A percentile compares a stretch with the other conserved stretches of the same genome.
Conservation (phyloP, 2,329 filamentous ascomycete species). For the Ceratocystis cubensis region DNA sequence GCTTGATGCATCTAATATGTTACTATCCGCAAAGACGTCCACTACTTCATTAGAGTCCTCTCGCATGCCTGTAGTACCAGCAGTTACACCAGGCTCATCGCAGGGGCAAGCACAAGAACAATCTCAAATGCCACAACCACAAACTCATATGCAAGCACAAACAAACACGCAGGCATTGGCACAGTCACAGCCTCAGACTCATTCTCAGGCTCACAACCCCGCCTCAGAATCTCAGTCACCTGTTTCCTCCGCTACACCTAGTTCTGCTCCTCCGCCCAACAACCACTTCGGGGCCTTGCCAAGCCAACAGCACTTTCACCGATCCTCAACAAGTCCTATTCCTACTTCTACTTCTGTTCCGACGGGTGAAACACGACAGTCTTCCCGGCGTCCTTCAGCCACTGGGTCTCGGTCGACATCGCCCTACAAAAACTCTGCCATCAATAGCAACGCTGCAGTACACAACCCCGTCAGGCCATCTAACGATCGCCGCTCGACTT, state of each 20-base stretch:
- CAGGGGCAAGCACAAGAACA: not conserved
- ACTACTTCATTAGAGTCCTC: not conserved
- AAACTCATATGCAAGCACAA: slow-evolving; percentile 1
- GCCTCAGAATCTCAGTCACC: not conserved
- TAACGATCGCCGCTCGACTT: not conserved
- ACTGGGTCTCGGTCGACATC: not conserved
- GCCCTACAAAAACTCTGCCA: not conserved
- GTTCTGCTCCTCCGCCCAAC: not conserved
- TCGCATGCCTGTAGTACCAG: not conserved
- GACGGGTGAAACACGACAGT: not conserved
- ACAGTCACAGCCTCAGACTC: not conserved
- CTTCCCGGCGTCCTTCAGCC: not conserved
- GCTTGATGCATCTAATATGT: not conserved
- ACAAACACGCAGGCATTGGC: not conserved
- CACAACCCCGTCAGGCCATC: not conserved
- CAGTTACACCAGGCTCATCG: not conserved
- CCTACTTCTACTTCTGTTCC: not conserved
- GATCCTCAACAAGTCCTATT: not conserved
- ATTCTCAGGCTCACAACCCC: not conserved
- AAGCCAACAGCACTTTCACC: not conserved
- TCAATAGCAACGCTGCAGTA: not conserved
- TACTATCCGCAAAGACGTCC: not conserved
- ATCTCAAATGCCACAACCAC: not conserved
- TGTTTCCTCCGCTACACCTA: not conserved
- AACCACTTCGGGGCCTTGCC: not conserved